Evolutionary conservation across 768 basidiomycete species (phyloP).

Genomic region (Austroboletus eburneus): DNA sequence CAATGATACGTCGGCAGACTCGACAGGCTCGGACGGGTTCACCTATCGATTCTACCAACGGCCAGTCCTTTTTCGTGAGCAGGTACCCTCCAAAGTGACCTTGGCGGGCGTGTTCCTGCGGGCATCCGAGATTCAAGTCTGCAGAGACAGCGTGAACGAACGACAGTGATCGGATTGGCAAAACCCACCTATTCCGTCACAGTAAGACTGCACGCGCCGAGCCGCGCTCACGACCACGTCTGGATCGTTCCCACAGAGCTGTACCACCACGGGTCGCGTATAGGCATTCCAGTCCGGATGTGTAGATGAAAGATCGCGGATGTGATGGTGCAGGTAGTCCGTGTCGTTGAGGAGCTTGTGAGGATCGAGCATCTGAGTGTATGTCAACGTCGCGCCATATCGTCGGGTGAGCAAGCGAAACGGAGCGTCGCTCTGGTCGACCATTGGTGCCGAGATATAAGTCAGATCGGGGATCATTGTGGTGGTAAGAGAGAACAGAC

Average conservation of each 20-base stretch:
- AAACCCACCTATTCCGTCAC: slow-evolving; percentile 64
- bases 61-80: slow-evolving; percentile 71
- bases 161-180: not conserved
- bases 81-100: slow-evolving; percentile 74
- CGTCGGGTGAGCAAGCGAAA: slow-evolving; percentile 59
- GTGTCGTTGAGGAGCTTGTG: slow-evolving; percentile 57
- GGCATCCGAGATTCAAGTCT: slow-evolving; percentile 84
- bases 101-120: slow-evolving; percentile 62
- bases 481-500: not conserved
- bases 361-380: slow-evolving; percentile 76
- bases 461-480: slow-evolving; percentile 26
- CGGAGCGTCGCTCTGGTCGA: slow-evolving; percentile 75
- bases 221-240: slow-evolving; percentile 58
- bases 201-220: slow-evolving; percentile 51
- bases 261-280: slow-evolving; percentile 57
- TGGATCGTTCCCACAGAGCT: slow-evolving; percentile 72
- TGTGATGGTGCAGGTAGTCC: slow-evolving; percentile 61
- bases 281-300: slow-evolving; percentile 15
- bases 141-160: slow-evolving; percentile 7
- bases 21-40: not conserved
- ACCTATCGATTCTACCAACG: slow-evolving; percentile 63
- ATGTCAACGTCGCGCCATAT: slow-evolving; percentile 63
- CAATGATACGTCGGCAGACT: not conserved
- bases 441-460: slow-evolving; percentile 68
- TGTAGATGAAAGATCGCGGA: slow-evolving; percentile 46